These are phyloP conservation scores for Eucalyptus victrix DNA, from an alignment of 345 rosid genomes.

Conservation along the genomic window DNA sequence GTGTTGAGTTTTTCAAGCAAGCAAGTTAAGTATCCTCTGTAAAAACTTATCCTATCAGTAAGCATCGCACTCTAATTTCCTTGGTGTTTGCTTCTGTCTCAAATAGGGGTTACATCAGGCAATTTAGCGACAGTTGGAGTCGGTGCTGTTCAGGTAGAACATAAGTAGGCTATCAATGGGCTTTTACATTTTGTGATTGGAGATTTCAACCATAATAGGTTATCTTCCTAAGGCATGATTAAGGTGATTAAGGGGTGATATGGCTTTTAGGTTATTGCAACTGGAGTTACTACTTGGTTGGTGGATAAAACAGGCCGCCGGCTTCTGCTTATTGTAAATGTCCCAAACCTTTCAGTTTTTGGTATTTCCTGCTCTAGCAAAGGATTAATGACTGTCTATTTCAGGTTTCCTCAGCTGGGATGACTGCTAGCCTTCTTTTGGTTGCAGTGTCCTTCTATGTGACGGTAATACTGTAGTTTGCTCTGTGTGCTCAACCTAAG, in stretches of 20 bases:
- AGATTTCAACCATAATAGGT: background rate
- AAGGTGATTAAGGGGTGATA: background rate
- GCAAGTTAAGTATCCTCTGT: background rate
- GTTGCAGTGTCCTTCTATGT: constrained; percentile 64
- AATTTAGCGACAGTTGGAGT: constrained; percentile 72
- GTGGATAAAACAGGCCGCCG: constrained; percentile 84
- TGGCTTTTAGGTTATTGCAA: constrained; percentile 54
- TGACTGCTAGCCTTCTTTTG: constrained; percentile 73
- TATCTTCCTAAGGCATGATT: background rate
- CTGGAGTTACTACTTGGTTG: constrained; percentile 84
- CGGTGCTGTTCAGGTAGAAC: constrained; percentile 81
- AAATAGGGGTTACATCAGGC: constrained; percentile 70
- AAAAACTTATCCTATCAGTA: background rate
- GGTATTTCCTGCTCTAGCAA: background rate
- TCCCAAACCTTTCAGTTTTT: background rate
- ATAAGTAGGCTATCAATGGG: background rate
- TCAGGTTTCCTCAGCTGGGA: constrained; percentile 70
- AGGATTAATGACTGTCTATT: background rate
- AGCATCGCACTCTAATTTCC: background rate
- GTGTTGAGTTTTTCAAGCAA: background rate
- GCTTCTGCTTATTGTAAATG: constrained; percentile 75
- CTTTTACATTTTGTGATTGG: background rate
- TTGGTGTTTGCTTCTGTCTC: background rate
- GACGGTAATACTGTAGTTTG: constrained; percentile 24
- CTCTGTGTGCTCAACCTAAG: background rate